Evolutionary conservation across 1,284 basidiomycete genomes (phyloP).

Genomic region (Ustilago crameri): DNA sequence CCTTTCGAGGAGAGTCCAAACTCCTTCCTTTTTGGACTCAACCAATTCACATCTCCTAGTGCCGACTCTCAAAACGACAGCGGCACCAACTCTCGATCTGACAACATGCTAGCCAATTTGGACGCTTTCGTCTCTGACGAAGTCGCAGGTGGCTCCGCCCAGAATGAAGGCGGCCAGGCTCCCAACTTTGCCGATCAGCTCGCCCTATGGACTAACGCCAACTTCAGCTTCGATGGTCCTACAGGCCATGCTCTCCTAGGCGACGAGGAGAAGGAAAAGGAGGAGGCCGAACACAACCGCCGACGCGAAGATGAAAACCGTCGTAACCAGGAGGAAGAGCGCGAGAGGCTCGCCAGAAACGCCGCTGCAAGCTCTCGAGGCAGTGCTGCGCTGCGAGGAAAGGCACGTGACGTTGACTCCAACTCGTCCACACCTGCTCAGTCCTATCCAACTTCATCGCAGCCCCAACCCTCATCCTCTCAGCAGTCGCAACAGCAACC

Average conservation of each 20-base stretch:
- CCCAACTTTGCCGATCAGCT: conserved; percentile 66
- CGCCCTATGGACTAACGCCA: conserved; percentile 67
- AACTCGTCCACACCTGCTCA: conserved; percentile 19
- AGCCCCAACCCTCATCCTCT: conserved; percentile 17
- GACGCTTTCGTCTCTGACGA: conserved; percentile 50
- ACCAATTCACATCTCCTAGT: conserved; percentile 55
- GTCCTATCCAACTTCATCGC: conserved; percentile 28
- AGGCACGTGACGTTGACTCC: conserved; percentile 39
- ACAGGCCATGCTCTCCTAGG: conserved; percentile 66
- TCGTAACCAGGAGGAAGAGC: conserved; percentile 54
- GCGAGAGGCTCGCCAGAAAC: conserved; percentile 46
- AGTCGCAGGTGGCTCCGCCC: conserved; percentile 22
- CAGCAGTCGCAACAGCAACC: conserved; percentile 27
- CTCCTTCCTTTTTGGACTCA: conserved; percentile 63
- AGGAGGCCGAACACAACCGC: conserved; percentile 55
- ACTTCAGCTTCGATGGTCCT: conserved; percentile 67
- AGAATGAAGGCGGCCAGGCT: conserved; percentile 38
- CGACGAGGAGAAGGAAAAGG: conserved; percentile 66
- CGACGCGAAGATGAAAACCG: conserved; percentile 52
- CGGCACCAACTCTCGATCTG: conserved; percentile 30
- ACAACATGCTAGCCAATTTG: conserved; percentile 51
- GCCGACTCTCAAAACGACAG: conserved; percentile 40
- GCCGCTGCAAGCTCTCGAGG: conserved; percentile 49
- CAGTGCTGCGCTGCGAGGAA: conserved; percentile 43
- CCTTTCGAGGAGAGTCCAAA: conserved; percentile 57